Evolutionary conservation across 2,329 filamentous ascomycete species (phyloP).

Genomic region (Scorias spongiosa): DNA sequence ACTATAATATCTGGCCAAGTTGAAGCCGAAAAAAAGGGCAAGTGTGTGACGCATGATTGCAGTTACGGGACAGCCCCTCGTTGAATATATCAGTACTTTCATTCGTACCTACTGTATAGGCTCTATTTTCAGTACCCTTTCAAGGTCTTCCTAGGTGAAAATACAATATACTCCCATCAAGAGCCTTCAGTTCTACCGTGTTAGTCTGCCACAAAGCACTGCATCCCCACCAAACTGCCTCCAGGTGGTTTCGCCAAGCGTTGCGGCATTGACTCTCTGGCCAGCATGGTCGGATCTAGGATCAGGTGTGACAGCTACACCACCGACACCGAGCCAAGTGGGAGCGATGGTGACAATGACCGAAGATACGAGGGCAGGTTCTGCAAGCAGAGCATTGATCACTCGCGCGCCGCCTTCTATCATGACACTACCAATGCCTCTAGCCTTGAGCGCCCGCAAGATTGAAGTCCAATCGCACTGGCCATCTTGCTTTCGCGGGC

Average conservation of each 20-base stretch:
- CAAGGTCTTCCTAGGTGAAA: no score
- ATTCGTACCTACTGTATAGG: no score
- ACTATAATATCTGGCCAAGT: no score
- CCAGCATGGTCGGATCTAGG: constrained; percentile 28
- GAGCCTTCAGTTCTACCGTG: neutral
- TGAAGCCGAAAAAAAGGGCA: no score
- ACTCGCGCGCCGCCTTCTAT: constrained; percentile 74
- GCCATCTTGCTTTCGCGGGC: constrained; percentile 21
- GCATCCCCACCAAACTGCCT: constrained; percentile 67
- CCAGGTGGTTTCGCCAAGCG: constrained; percentile 55
- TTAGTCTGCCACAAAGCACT: constrained; percentile 53
- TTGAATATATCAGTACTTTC: no score
- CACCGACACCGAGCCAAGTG: constrained; percentile 72
- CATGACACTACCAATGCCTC: constrained; percentile 68
- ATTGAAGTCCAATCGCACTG: constrained; percentile 45
- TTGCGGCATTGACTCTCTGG: constrained; percentile 41
- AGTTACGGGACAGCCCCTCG: no score
- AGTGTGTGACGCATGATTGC: no score
- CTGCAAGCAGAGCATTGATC: constrained; percentile 61
- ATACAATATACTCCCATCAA: no score
- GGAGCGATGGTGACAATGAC: constrained; percentile 84
- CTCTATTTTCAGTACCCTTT: no score
- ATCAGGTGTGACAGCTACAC: constrained; percentile 62
- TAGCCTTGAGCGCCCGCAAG: constrained; percentile 38
- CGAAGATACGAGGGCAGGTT: constrained; percentile 49